Evolutionary conservation across 306 rosid genomes (phyloP).

Genomic region (Mimosa bimucronata): DNA sequence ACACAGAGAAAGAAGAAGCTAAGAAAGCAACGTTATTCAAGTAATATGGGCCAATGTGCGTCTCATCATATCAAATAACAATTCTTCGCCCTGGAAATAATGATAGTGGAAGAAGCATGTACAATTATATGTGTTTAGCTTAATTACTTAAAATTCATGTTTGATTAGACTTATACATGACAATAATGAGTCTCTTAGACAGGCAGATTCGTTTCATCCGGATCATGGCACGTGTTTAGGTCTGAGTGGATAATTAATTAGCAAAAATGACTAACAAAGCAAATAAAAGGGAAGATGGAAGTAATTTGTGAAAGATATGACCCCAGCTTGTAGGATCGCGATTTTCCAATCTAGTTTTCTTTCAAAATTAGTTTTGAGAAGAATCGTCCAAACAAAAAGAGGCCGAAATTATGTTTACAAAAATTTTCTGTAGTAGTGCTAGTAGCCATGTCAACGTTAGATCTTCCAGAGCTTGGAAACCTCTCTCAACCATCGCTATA

Average conservation of each 20-base stretch:
- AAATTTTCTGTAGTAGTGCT: background rate
- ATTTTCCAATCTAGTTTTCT: background rate
- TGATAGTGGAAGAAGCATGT: background rate
- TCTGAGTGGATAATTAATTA: background rate
- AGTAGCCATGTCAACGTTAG: too few species aligned
- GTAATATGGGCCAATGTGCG: constrained; percentile 35
- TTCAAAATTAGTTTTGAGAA: background rate
- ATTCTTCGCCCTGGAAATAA: background rate
- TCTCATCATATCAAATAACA: background rate
- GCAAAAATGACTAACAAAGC: background rate
- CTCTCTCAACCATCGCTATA: too few species aligned
- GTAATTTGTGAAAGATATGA: background rate
- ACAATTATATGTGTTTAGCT: background rate
- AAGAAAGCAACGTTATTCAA: background rate
- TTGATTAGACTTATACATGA: background rate
- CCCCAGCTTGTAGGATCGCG: background rate
- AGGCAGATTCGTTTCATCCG: background rate
- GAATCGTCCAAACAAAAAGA: background rate
- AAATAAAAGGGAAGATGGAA: background rate
- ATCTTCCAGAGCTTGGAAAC: too few species aligned
- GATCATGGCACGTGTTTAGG: background rate
- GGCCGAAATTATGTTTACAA: background rate
- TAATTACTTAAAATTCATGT: background rate
- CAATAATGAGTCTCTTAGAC: background rate
- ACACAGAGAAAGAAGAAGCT: too few species aligned